Conservation (phyloP, 2,329 filamentous ascomycete genomes). For the Torrubiella hemipterigena region DNA sequence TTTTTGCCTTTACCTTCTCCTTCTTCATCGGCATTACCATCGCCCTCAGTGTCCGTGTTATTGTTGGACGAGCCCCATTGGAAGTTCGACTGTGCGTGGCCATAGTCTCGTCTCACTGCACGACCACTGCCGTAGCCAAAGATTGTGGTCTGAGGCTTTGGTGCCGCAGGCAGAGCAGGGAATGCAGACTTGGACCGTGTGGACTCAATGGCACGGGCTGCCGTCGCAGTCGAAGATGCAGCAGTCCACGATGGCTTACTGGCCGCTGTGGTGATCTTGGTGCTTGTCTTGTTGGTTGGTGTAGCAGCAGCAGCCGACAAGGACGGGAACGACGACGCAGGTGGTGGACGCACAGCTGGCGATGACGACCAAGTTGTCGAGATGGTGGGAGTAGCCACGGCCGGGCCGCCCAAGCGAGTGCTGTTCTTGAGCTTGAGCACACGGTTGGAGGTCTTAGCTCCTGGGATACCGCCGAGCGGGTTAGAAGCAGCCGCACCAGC, state of each 20-base stretch:
- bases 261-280: constrained; percentile 1
- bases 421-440: constrained; percentile 49
- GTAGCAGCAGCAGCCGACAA: constrained; percentile 16
- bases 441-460: constrained; percentile 37
- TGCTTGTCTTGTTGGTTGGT: constrained; percentile 1
- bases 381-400: constrained; percentile 10
- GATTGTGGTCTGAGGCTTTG: constrained; percentile 53
- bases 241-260: constrained; percentile 13
- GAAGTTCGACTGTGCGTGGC: constrained; percentile 36
- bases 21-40: constrained; percentile 15
- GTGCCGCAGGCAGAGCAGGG: constrained; percentile 68
- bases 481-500: constrained; percentile 46
- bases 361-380: constrained; percentile 13
- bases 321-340: constrained; percentile 22
- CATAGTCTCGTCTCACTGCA: constrained; percentile 41
- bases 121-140: constrained; percentile 46
- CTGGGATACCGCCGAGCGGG: constrained; percentile 30
- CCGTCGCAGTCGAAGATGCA: constrained; percentile 3
- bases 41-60: constrained; percentile 12
- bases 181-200: constrained; percentile 49
- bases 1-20: constrained; percentile 35
- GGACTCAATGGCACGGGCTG: constrained; percentile 7
- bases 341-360: constrained; percentile 11
- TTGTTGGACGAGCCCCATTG: constrained; percentile 28
- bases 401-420: constrained; percentile 30